Base-by-base conservation (phyloP, 2,329 filamentous ascomycete species). In the Aplosporella prunicola region DNA sequence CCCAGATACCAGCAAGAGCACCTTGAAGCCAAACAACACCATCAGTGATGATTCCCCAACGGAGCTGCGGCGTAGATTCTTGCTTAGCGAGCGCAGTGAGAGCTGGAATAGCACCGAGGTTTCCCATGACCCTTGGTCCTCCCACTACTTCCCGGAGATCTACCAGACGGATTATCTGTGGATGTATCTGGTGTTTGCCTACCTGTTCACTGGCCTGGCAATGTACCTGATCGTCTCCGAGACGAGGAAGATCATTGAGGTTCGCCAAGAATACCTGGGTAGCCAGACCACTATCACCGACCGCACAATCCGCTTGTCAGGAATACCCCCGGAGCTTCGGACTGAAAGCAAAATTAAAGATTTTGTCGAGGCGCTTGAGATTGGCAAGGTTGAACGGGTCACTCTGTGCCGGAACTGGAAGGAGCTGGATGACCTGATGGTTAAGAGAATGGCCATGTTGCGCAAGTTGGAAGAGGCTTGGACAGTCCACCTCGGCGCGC, bases 271-370 rank as follows among this genome's bases (percentile, higher is more conserved):
- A 41, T 98, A 95, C 54, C 71, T 98, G 8, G 91, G 91, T 9
- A 86, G 80, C 15, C 89, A 96, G 59, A 88, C 83, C 0, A 96
- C 89, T n/a, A 76, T 95, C 35, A 96, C 91, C 1, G 91, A 98
- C 60, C 78, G 88, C 20, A 98, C 91, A 0, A 88, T 98, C 51
- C 80, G 86, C 16, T 64, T 98, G 13, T 91, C 89, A 0, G 89
- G 89, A 0, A 89, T 98, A 15, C 91, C 93, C 0, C 55, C 61
- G 3, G 78, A 89, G 16, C 63, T 96, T 42, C 75, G 84, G 40
- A 82, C 82, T 0, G 89, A 96, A 57, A 74, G 78, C 8, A 80
- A 80, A 49, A 85, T 98, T 47, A 91, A 85, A 55, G 70, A 83
- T 3, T 80, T 95, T 39, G 78, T 98, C 17, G 88, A 98, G 52